Evolutionary conservation across 1,284 basidiomycete genomes (phyloP).

Genomic region (Cryptococcus wingfieldii): DNA sequence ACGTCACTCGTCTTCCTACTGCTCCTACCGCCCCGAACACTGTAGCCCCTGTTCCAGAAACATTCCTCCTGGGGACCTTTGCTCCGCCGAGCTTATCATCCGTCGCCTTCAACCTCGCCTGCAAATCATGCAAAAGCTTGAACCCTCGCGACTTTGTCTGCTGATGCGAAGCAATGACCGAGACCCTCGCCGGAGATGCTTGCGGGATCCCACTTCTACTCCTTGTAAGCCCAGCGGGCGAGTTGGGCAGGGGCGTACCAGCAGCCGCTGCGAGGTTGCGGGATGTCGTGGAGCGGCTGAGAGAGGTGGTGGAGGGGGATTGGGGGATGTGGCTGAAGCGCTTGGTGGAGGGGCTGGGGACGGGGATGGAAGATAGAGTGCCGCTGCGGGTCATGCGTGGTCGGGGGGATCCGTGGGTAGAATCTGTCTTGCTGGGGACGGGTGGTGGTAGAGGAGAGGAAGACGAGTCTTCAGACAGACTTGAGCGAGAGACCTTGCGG

Average conservation of each 20-base stretch:
- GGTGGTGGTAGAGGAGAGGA: slow-evolving; percentile 10
- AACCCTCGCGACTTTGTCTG: slow-evolving; percentile 36
- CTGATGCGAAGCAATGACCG: slow-evolving; percentile 13
- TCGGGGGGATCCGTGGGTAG: slow-evolving; percentile 1
- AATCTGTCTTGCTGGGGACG: slow-evolving; percentile 3
- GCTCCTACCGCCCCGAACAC: background rate
- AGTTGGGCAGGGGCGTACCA: slow-evolving; percentile 8
- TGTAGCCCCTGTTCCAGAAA: slow-evolving; percentile 23
- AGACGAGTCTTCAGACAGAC: slow-evolving; percentile 3
- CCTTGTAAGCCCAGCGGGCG: slow-evolving; percentile 10
- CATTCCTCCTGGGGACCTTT: slow-evolving; percentile 31
- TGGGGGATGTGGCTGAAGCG: slow-evolving; percentile 10
- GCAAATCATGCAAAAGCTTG: slow-evolving; percentile 38
- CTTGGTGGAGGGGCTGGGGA: slow-evolving; percentile 21
- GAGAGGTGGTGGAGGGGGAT: slow-evolving; percentile 32
- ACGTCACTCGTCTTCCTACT: background rate
- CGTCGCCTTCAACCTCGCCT: slow-evolving; percentile 38
- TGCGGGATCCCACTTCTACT: slow-evolving; percentile 5
- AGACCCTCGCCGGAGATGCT: slow-evolving; percentile 12
- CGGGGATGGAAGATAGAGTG: slow-evolving; percentile 49
- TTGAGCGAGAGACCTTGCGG: slow-evolving; percentile 1
- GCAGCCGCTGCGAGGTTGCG: slow-evolving; percentile 31
- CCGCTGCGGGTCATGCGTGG: slow-evolving; percentile 17
- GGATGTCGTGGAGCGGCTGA: slow-evolving; percentile 36
- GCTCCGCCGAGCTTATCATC: slow-evolving; percentile 38